Conservation (phyloP, 768 basidiomycete species). For the Russula abietina region DNA sequence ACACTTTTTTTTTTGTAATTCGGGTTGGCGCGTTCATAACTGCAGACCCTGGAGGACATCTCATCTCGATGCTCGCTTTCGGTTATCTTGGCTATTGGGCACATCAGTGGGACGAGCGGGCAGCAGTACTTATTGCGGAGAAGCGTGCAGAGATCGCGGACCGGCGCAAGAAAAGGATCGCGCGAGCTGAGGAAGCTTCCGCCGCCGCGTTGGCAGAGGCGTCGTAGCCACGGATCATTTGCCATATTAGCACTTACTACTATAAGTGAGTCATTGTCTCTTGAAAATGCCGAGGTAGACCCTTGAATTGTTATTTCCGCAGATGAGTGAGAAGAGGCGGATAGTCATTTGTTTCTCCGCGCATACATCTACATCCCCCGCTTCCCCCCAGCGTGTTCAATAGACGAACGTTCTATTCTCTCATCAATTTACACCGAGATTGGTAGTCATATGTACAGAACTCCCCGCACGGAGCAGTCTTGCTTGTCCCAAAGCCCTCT, state of each 20-base stretch:
- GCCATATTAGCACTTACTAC: not conserved
- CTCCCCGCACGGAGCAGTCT: no score
- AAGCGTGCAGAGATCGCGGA: constrained; percentile 56
- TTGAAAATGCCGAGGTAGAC: not conserved
- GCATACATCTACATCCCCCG: not conserved
- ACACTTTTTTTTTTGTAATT: not conserved
- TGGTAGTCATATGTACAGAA: not conserved
- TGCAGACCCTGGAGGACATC: constrained; percentile 67
- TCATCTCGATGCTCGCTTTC: constrained; percentile 61
- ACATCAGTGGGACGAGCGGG: constrained; percentile 58
- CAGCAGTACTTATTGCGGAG: constrained; percentile 53
- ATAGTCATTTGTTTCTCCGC: not conserved
- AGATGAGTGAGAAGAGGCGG: no score
- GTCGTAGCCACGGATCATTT: not conserved
- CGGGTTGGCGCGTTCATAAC: not conserved
- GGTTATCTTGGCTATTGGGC: constrained; percentile 73
- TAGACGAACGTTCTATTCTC: not conserved
- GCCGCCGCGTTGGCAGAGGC: constrained; percentile 16
- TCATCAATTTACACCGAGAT: not conserved
- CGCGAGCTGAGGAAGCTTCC: constrained; percentile 30
- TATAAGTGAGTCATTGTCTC: constrained; percentile 1
- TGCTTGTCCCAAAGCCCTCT: not conserved
- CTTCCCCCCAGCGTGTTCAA: not conserved
- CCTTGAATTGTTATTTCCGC: not conserved
- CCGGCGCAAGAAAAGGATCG: constrained; percentile 39